phyloP scores from a whole-genome alignment of 352 stramenopile species.

The Plasmopara viticola region DNA sequence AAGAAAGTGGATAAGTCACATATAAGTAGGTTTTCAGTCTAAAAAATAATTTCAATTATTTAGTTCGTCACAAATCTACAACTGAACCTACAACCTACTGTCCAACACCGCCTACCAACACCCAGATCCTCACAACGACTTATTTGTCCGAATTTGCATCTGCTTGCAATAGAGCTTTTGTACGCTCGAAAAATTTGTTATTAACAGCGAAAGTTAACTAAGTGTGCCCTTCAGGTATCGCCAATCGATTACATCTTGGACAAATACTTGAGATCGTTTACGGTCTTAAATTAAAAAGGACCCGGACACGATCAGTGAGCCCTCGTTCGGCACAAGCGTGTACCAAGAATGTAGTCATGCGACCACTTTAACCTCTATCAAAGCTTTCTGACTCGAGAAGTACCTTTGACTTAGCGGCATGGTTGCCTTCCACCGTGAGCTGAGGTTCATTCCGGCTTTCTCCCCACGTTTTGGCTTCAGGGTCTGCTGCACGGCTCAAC shows the following conservation, averaged over 20 bases:
- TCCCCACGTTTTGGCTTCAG: slow-evolving; percentile 28
- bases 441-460: slow-evolving; percentile 42
- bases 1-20: too few relatives aligned
- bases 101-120: too few relatives aligned
- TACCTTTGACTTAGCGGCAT: slow-evolving; percentile 34
- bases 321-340: slow-evolving; percentile 59
- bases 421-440: slow-evolving; percentile 57
- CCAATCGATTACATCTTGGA: slow-evolving; percentile 31
- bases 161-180: slow-evolving; percentile 48
- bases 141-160: slow-evolving; percentile 47
- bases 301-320: slow-evolving; percentile 44
- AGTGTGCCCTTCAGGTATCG: slow-evolving; percentile 71
- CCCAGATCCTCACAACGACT: slow-evolving; percentile 67
- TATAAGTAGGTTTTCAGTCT: too few relatives aligned
- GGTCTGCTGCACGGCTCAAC: slow-evolving; percentile 57
- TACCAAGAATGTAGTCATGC: slow-evolving; percentile 42
- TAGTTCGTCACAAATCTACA: too few relatives aligned
- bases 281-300: slow-evolving; percentile 43
- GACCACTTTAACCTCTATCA: slow-evolving; percentile 27
- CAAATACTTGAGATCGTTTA: slow-evolving; percentile 28
- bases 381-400: slow-evolving; percentile 52
- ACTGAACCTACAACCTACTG: too few relatives aligned
- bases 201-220: slow-evolving; percentile 75
- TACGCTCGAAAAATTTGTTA: slow-evolving; percentile 41
- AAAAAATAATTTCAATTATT: too few relatives aligned